phyloP scores from a whole-genome alignment of 176 grass and related monocot genomes.

The Cenchrus fungigraminus region DNA sequence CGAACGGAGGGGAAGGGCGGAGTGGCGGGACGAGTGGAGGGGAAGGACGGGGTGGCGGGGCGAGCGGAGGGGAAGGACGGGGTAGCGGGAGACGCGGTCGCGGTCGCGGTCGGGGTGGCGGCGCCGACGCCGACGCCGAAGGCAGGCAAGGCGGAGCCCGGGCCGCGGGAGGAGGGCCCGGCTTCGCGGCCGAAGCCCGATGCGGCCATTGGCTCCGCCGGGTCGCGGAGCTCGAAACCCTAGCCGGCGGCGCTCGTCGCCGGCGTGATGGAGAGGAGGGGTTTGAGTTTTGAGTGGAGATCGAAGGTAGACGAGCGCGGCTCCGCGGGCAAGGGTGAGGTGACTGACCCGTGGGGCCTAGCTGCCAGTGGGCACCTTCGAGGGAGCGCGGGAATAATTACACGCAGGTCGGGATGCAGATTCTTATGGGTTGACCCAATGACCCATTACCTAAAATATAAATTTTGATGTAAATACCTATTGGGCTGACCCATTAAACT shows the following conservation, averaged over 20 bases:
- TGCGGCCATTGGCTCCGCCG: conserved; percentile 39
- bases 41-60: neutral
- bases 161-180: conserved; percentile 41
- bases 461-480: no score
- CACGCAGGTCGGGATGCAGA: neutral
- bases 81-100: conserved; percentile 16
- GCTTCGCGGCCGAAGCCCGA: conserved; percentile 54
- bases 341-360: neutral
- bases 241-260: conserved; percentile 41
- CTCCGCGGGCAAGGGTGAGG: neutral
- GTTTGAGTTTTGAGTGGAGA: conserved; percentile 35
- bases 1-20: conserved; percentile 1
- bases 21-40: neutral
- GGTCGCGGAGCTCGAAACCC: conserved; percentile 28
- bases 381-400: conserved; percentile 8
- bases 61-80: conserved; percentile 19
- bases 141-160: conserved; percentile 34
- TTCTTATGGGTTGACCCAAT: no score
- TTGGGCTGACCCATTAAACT: no score
- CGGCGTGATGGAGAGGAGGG: conserved; percentile 3
- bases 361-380: neutral
- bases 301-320: conserved; percentile 9
- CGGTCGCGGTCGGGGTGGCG: conserved; percentile 17
- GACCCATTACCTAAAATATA: no score
- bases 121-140: conserved; percentile 51